Evolutionary conservation across 345 rosid species (phyloP), one percentile per base, ranked within the genome.

Genomic region (Pseudoturritis turrita): DNA sequence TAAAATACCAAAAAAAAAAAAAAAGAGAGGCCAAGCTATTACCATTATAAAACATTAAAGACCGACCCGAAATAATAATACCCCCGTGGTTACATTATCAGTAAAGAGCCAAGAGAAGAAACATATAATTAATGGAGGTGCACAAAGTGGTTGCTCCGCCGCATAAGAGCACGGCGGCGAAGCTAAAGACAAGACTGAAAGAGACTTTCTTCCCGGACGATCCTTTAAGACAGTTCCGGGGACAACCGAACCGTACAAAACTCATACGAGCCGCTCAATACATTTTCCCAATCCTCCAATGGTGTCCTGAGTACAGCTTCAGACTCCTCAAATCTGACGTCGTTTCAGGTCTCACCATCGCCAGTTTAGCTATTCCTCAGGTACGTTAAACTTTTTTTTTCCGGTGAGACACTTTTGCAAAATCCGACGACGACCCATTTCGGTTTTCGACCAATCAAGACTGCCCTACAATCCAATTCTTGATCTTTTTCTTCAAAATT

Each of bases 311-410:
- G 50, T 94, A 94, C 77, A 86, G 53, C 76, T 61, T 94, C 81
- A 62, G 44, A 2, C 89, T 86, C 67, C 84, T 94, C 80, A 94
- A 85, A 79, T 94, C 98, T 6, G 98, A 94, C 76, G 51, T 89
- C 65, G 79, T 94, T 62, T 70, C 98, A 4, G 98, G 98, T 43
- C 96, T 91, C 70, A 91, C 99, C 73, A 95, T 95, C 81, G 97
- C 99, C 31, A 95, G 99, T 83, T 78, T 95, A 64, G 99, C 99
- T 79, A 95, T 95, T 80, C 99, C 97, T 43, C 98, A 92, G 96
- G 97, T 88, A 37, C 57, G 49, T 21, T 37, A 15, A 19, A 17
- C 17, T n/a, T n/a, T n/a, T n/a, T 15, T 62, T 60, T 15, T 35
- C 62, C 44, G 57, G 15, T 59, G 37, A 29, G 15, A 68, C 3